Conservation (phyloP, 2,329 filamentous ascomycete species). For the Diaporthe sp. region DNA sequence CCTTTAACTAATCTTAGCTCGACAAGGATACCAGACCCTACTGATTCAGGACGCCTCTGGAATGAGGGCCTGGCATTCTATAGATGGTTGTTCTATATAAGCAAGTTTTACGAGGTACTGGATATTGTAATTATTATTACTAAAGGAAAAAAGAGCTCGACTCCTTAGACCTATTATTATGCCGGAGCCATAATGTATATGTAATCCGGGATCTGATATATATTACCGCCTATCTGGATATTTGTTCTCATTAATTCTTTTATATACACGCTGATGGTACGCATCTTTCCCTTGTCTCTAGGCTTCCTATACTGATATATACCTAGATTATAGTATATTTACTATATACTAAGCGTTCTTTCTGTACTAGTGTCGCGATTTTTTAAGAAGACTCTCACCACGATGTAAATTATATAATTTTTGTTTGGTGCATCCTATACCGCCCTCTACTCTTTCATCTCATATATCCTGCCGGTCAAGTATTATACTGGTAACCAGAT, state of each 20-base stretch:
- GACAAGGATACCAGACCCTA: constrained; percentile 72
- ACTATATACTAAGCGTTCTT: constrained; percentile 90
- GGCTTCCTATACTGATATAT: neutral
- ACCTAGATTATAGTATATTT: constrained; percentile 78
- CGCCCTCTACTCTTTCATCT: constrained; percentile 84
- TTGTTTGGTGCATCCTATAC: constrained; percentile 84
- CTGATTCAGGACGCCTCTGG: constrained; percentile 87
- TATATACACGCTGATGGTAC: constrained; percentile 95
- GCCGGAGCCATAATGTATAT: constrained; percentile 98
- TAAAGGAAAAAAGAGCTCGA: constrained; percentile 96
- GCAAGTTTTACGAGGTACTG: constrained; percentile 98
- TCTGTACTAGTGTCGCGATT: constrained; percentile 78
- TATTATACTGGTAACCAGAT: neutral
- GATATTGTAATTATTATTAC: constrained; percentile 96
- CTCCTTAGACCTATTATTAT: constrained; percentile 97
- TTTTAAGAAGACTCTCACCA: constrained; percentile 87
- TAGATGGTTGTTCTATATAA: constrained; percentile 98
- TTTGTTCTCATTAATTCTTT: constrained; percentile 94
- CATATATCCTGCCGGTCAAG: constrained; percentile 74
- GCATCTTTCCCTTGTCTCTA: neutral
- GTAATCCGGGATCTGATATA: constrained; percentile 98
- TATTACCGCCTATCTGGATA: constrained; percentile 97
- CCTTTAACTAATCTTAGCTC: constrained; percentile 62
- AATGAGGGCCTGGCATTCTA: constrained; percentile 97
- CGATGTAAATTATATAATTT: constrained; percentile 92